Evolutionary conservation across 768 basidiomycete genomes (phyloP).

Genomic region (Rhodocollybia butyracea): DNA sequence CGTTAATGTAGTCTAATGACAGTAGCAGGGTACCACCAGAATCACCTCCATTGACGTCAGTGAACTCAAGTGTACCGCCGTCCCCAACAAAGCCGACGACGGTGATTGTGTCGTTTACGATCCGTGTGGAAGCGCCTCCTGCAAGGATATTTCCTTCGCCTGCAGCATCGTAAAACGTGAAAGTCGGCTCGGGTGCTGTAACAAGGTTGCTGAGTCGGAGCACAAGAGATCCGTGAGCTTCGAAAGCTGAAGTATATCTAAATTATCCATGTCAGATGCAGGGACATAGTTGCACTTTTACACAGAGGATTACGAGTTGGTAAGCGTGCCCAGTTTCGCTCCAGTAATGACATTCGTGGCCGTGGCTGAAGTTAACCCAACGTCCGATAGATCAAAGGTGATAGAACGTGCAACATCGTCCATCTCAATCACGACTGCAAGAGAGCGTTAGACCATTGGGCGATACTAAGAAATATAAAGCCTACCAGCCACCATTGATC

Average conservation of each 20-base stretch:
- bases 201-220: slow-evolving; percentile 14
- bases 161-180: slow-evolving; percentile 17
- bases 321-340: slow-evolving; percentile 31
- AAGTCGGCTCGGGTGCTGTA: slow-evolving; percentile 6
- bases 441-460: background rate
- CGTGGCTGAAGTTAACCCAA: slow-evolving; percentile 37
- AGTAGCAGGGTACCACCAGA: slow-evolving; percentile 41
- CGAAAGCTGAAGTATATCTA: slow-evolving; percentile 29
- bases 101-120: slow-evolving; percentile 14
- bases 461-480: background rate
- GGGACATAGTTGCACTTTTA: background rate
- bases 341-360: slow-evolving; percentile 39
- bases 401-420: slow-evolving; percentile 34
- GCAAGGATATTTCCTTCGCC: slow-evolving; percentile 11
- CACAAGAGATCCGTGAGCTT: slow-evolving; percentile 17
- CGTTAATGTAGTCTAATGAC: slow-evolving; percentile 47
- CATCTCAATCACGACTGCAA: slow-evolving; percentile 46
- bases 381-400: slow-evolving; percentile 39
- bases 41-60: slow-evolving; percentile 37
- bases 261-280: background rate
- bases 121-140: slow-evolving; percentile 16
- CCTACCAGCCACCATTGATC: slow-evolving; percentile 42
- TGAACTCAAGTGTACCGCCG: slow-evolving; percentile 41
- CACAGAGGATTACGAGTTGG: slow-evolving; percentile 33
- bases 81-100: slow-evolving; percentile 25